Base-by-base conservation (phyloP, 1,284 basidiomycete genomes). In the Hemileia vastatrix region DNA sequence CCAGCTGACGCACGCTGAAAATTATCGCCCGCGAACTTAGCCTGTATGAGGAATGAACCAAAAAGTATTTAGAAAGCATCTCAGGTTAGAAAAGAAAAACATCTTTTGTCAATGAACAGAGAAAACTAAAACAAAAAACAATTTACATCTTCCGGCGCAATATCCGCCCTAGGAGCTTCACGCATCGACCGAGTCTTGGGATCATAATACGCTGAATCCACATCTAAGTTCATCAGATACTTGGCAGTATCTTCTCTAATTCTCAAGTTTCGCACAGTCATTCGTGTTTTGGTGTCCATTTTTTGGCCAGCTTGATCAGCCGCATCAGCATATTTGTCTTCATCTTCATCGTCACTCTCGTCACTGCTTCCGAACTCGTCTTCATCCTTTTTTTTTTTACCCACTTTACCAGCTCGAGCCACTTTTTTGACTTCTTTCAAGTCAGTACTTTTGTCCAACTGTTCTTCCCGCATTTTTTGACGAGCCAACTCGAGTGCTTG, bases 131-230 rank as follows among this genome's bases (percentile, higher is more conserved):
- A 11, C 45, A 21, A 65, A 40, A 21, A 11, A 57, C 58, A 53
- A 71, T 85, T 65, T 72, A 90, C 87, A 74, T 97, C 94, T 77
- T 96, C 91, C 9, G 88, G 80, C 1, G 84, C 79, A 33, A 90
- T 79, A 68, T 85, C 83, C 69, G 83, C 84, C 13, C 86, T 71
- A 0, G 95, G 94, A 43, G 94, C 93, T 73, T 98, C 94, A 77
- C 95, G 88, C 95, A 99, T 99, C 2, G 94, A 95, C 68, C 95
- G 86, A 24, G 95, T 98, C 80, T 99, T 99, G 54, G 95, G 95
- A 74, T 99, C 95, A 75, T 99, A 99, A 80, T 98, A 95, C 9
- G 95, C 94, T 70, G 89, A 93, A 1, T 90, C 86, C 3, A 88
- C 87, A 76, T 97, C 91, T 76, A 99, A 78, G 77, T 98, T 98